These are phyloP conservation scores for Astraeus odoratus DNA, from an alignment of 768 basidiomycete species.

Conservation along the genomic window DNA sequence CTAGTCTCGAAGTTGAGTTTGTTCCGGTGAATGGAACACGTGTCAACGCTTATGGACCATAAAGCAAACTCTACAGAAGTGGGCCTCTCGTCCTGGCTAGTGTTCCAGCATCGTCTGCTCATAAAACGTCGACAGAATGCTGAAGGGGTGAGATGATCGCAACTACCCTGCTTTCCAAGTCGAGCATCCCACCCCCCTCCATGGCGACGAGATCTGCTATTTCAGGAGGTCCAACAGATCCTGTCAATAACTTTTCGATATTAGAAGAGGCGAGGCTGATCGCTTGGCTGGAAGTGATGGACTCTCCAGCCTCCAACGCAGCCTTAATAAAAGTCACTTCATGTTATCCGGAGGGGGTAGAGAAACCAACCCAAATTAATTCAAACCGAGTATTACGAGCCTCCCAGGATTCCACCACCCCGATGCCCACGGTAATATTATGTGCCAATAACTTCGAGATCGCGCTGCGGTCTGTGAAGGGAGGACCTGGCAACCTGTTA, in stretches of 20 bases:
- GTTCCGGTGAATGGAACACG: too few species aligned
- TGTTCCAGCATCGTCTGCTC: too few species aligned
- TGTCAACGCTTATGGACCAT: too few species aligned
- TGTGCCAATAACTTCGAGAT: slow-evolving; percentile 56
- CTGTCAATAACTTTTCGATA: slow-evolving; percentile 40
- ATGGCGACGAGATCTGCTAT: slow-evolving; percentile 49
- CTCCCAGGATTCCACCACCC: slow-evolving; percentile 58
- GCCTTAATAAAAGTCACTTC: slow-evolving; percentile 23
- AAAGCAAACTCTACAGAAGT: too few species aligned
- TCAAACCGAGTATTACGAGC: slow-evolving; percentile 78
- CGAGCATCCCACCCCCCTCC: slow-evolving; percentile 27
- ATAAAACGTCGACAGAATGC: slow-evolving; percentile 25
- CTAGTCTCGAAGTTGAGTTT: too few species aligned
- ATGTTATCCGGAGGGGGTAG: slow-evolving; percentile 19
- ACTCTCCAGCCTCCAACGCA: slow-evolving; percentile 31
- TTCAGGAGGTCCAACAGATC: slow-evolving; percentile 9
- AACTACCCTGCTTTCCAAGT: slow-evolving; percentile 29
- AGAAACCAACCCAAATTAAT: slow-evolving; percentile 62
- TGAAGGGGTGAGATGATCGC: slow-evolving; percentile 28
- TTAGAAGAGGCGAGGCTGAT: slow-evolving; percentile 48
- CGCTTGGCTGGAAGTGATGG: slow-evolving; percentile 39
- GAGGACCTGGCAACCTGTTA: slow-evolving; percentile 24
- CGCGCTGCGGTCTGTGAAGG: slow-evolving; percentile 38
- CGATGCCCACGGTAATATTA: slow-evolving; percentile 69
- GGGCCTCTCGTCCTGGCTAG: too few species aligned